phyloP scores from a whole-genome alignment of 2,329 filamentous ascomycete species.

The Ceratocystis diversiconidia region DNA sequence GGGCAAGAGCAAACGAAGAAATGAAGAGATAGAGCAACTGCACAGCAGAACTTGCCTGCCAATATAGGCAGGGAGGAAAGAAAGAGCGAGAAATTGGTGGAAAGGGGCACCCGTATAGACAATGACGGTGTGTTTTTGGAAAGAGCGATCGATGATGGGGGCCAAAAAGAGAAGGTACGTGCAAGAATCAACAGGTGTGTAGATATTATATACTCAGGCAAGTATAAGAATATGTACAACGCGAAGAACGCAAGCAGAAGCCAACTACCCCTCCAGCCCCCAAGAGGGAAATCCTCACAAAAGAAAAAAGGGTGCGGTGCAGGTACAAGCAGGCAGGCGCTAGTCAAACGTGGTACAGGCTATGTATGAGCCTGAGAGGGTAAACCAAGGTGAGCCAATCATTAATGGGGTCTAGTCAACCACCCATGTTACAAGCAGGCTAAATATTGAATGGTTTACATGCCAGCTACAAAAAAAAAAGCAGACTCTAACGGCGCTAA shows the following conservation, averaged over 20 bases:
- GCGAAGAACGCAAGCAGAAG: not conserved
- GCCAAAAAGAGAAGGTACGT: slow-evolving; percentile 7
- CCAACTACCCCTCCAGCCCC: too few species aligned
- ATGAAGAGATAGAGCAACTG: slow-evolving; percentile 14
- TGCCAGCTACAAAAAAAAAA: too few species aligned
- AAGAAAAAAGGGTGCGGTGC: not conserved
- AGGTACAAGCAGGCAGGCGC: not conserved
- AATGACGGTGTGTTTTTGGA: not conserved
- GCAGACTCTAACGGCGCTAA: too few species aligned
- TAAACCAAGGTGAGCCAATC: not conserved
- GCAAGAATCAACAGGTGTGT: slow-evolving; percentile 19
- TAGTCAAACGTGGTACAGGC: not conserved
- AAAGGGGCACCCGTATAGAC: not conserved
- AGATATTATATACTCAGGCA: not conserved
- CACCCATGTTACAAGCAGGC: too few species aligned
- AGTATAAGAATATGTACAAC: not conserved
- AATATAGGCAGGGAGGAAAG: slow-evolving; percentile 9
- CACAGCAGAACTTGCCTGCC: slow-evolving; percentile 12
- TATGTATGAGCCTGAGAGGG: not conserved
- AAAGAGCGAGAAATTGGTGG: not conserved
- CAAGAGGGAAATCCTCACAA: too few species aligned
- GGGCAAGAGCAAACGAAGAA: not conserved
- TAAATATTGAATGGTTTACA: too few species aligned
- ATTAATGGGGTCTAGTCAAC: not conserved
- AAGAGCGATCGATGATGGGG: not conserved